Evolutionary conservation across 176 grass and related monocot genomes (phyloP).

Genomic region (Oryza australiensis): DNA sequence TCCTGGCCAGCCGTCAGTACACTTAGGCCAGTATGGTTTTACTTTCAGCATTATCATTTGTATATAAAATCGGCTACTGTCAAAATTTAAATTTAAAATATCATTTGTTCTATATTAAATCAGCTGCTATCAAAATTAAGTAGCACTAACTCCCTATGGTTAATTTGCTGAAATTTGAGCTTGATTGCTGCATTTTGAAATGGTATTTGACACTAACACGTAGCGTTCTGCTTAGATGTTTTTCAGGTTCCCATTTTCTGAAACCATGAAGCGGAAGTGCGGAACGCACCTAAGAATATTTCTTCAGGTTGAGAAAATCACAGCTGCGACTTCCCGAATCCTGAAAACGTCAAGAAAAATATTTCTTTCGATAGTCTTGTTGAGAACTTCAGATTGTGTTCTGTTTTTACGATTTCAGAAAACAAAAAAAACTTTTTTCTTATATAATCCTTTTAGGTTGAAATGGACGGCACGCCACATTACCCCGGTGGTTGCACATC

Average conservation of each 20-base stretch:
- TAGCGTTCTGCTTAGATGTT: neutral
- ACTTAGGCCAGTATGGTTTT: too few relatives aligned
- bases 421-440: neutral
- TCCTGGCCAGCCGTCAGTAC: too few relatives aligned
- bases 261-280: neutral
- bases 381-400: conserved; percentile 10
- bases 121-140: too few relatives aligned
- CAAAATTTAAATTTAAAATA: too few relatives aligned
- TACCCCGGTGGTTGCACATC: neutral
- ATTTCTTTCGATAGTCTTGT: neutral
- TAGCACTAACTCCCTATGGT: too few relatives aligned
- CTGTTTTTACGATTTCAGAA: conserved; percentile 19
- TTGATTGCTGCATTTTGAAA: neutral
- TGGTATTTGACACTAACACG: neutral
- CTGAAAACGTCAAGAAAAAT: neutral
- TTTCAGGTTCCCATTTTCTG: neutral
- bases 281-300: neutral
- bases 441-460: conserved; percentile 3
- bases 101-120: too few relatives aligned
- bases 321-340: neutral
- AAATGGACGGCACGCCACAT: conserved; percentile 37
- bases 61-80: too few relatives aligned
- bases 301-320: neutral
- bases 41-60: too few relatives aligned
- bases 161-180: neutral